Base-by-base conservation (phyloP, 139 green algal species). In the Zygnema cylindricum region DNA sequence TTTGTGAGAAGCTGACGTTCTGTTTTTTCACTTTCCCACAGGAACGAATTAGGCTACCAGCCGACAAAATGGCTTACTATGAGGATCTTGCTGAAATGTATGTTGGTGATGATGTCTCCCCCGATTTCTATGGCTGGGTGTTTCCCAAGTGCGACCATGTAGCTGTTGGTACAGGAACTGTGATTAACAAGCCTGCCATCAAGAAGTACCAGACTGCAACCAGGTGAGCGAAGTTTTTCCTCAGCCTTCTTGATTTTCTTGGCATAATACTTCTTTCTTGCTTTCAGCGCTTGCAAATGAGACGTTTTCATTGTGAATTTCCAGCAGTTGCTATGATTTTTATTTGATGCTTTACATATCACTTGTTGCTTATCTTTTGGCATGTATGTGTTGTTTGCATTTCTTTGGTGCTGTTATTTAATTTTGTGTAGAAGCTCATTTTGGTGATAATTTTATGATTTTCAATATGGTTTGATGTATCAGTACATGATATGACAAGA, bases 141-240 rank as follows among this genome's bases (percentile, higher is more conserved):
- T 99, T 99, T 93, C 97, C 97, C 88, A 99, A 99, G 95, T 99
- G 98, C 90, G 97, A 99, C 94, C 97, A 99, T 93, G 97, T 99
- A 43, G 97, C 97, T 42, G 97, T 99, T 0, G 97, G 97, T 89
- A 99, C 97, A 1, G 97, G 97, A 82, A 99, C 97, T 2, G 97
- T 99, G 0, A 95, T 99, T 88, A 99, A 99, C 96, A 99, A 99
- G 96, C 98, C 96, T 11, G 96, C 94, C 87, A 99, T 99, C 93
- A 99, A 99, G 97, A 94, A 98, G 93, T 99, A 99, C 94, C 97
- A 99, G 95, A 96, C 86, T 7, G 92, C 92, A 49, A 94, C 89
- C 49, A 88, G 81, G 81, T 87, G 43, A 43, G 32, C 43, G 3
- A 11, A 7, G 43, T 79, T 7, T 3, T 43, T 11, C 7, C 16